Evolutionary conservation across 805 yeast species (phyloP), one percentile per base, ranked within the genome.

Genomic region (Ogataea pignaliae): DNA sequence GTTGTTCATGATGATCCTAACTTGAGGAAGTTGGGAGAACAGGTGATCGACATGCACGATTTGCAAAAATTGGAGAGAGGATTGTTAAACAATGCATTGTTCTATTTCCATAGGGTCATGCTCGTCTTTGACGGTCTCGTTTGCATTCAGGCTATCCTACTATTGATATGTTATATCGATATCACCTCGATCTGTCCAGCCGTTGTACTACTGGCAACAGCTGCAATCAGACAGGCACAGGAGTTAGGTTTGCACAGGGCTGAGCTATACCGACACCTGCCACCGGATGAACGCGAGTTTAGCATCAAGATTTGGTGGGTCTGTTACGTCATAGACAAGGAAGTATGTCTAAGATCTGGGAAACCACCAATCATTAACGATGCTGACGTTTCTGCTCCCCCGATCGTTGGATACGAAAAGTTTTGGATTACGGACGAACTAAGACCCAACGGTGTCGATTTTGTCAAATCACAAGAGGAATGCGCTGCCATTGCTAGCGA

Each of bases 161-260:
- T 81, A 18, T 57, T 83, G 37, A 59, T 73, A 1, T 46, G 63
- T 3, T 75, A 66, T 47, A 60, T 72, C 36, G 69, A 73, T 26
- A 36, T 42, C 10, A 41, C 51, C 5, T 52, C 63, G 9, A 34
- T 60, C 2, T 60, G 72, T 1, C 77, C 75, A 34, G 61, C 72
- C 10, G 67, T 72, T 5, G 69, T 65, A 42, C 61, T 69, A 40
- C 51, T 78, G 14, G 56, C 70, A 4, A 57, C 77, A 1, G 66
- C 73, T 1, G 77, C 79, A 6, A 68, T 76, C 5, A 65, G 82
- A 47, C 72, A 70, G 48, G 83, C 83, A 0, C 75, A 72, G 38
- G 81, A 77, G 34, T 52, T 79, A 55, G 86, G 86, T 0, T 63
- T 84, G 7, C 78, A 82, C 50, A 62, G 79, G 41, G 60, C 59